phyloP scores from a whole-genome alignment of 2,329 filamentous ascomycete genomes.

The Mycosphaerelloides madeirae region DNA sequence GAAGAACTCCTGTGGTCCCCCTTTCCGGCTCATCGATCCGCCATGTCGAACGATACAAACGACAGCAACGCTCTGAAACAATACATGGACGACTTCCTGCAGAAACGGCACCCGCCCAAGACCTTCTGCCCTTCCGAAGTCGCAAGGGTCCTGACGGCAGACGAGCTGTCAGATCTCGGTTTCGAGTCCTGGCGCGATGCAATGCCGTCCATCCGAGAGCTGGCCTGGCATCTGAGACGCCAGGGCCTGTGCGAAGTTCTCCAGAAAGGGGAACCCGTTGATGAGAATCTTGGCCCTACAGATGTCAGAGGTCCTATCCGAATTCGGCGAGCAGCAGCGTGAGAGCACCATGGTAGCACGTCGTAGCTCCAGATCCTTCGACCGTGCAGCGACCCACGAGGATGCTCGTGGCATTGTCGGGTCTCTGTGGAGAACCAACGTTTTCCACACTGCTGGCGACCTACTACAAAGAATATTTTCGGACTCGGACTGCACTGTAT shows the following conservation, averaged over 20 bases:
- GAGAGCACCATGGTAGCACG: background rate
- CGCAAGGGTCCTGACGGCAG: slow-evolving; percentile 40
- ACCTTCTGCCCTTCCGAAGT: slow-evolving; percentile 52
- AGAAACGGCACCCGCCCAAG: slow-evolving; percentile 39
- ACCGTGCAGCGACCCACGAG: background rate
- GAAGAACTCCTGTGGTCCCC: too few relatives aligned
- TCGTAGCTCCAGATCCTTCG: background rate
- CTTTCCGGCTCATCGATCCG: background rate
- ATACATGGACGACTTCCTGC: slow-evolving; percentile 21
- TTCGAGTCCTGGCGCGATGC: slow-evolving; percentile 42
- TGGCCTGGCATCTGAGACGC: slow-evolving; percentile 41
- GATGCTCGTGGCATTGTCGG: background rate
- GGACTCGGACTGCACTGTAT: too few relatives aligned
- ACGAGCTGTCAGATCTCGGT: slow-evolving; percentile 35
- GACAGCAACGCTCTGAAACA: slow-evolving; percentile 14
- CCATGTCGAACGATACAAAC: slow-evolving; percentile 7
- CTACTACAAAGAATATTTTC: too few relatives aligned
- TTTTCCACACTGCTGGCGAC: too few relatives aligned
- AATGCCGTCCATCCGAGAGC: slow-evolving; percentile 42
- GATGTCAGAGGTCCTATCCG: slow-evolving; percentile 46
- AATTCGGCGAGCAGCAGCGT: slow-evolving; percentile 28
- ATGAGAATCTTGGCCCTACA: slow-evolving; percentile 27
- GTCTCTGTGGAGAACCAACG: background rate
- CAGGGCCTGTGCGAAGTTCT: slow-evolving; percentile 44
- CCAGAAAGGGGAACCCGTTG: slow-evolving; percentile 44